These are phyloP conservation scores for Phylloporus sp. DNA, from an alignment of 768 basidiomycete genomes.

Conservation along the genomic window DNA sequence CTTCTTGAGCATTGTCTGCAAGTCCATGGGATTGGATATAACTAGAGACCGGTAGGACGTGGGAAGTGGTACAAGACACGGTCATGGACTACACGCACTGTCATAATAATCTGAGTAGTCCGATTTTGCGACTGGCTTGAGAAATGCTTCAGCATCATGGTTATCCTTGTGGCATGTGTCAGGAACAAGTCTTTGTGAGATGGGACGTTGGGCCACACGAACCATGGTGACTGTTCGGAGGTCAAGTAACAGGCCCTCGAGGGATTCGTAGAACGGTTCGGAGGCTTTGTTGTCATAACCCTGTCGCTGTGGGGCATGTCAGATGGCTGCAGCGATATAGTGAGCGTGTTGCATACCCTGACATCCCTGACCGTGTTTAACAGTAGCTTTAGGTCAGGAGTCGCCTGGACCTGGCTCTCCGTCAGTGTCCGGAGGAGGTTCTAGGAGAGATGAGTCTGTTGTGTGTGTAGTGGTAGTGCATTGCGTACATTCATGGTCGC, in stretches of 20 bases:
- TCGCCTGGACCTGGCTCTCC: conserved; percentile 63
- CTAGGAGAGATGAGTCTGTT: conserved; percentile 36
- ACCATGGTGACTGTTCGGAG: conserved; percentile 74
- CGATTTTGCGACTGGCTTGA: conserved; percentile 85
- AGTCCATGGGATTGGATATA: conserved; percentile 93
- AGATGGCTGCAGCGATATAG: conserved; percentile 7
- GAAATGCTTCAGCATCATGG: conserved; percentile 89
- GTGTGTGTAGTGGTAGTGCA: neutral
- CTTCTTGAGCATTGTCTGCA: conserved; percentile 88
- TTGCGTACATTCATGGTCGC: conserved; percentile 24
- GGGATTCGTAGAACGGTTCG: conserved; percentile 90
- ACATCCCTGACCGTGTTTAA: conserved; percentile 83
- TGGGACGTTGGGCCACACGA: conserved; percentile 21
- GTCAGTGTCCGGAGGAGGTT: conserved; percentile 89
- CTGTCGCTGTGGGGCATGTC: conserved; percentile 38
- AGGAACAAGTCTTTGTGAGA: conserved; percentile 26
- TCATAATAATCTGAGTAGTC: conserved; percentile 95
- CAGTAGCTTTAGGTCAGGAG: conserved; percentile 73
- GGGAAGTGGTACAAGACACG: conserved; percentile 2
- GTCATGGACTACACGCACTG: conserved; percentile 44
- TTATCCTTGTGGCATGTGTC: conserved; percentile 53
- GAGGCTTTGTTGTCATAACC: conserved; percentile 64
- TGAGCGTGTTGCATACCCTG: conserved; percentile 57
- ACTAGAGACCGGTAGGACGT: conserved; percentile 45
- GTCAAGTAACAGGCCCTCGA: conserved; percentile 86